Evolutionary conservation across 1,284 basidiomycete species (phyloP), one percentile per base, ranked within the genome.

Genomic region (Boletus smithii): DNA sequence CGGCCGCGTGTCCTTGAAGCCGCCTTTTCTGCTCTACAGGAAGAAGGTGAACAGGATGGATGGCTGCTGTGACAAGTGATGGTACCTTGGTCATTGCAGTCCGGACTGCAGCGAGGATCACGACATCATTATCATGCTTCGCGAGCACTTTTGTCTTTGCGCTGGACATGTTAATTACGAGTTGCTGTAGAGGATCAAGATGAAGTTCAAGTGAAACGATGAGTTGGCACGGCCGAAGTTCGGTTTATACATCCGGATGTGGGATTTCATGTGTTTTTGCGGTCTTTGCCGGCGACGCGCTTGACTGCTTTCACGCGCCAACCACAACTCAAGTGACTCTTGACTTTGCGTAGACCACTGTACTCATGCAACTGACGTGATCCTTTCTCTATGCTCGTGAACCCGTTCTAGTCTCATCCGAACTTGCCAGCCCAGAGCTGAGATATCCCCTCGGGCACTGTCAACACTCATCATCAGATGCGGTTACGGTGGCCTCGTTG

Each of bases 1-100:
- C 10, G 93, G 91, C 42, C 83, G 78, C 22, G 90, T 91, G 69
- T 95, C 92, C 68, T 97, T 93, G 76, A 97, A 94, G 13, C 91
- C 92, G 48, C 95, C 95, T 69, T 95, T 97, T 70, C 80, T 89
- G 24, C 82, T 83, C 83, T 88, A 54, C 6, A 48, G 26, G 16
- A 46, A 49, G 34, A 37, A 38, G 23, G 41, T 65, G 44, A 65
- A 38, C 22, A 24, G 7, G 17, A 40, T n/a, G 26, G 16, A 32
- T 42, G 27, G 39, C 8, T 22, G 23, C 24, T 31, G 31, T 34
- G 37, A 43, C 14, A 35, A 36, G 18, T 26, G 22, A 42, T 13
- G 17, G 44, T 17, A 88, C 90, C 78, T 92, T 94, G 31, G 93
- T 95, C 57, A 95, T 77, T 35, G 95, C 88, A 29, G 94, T 91